These are phyloP conservation scores for Clonostachys byssicola DNA, from an alignment of 2,329 filamentous ascomycete genomes.

Conservation along the genomic window DNA sequence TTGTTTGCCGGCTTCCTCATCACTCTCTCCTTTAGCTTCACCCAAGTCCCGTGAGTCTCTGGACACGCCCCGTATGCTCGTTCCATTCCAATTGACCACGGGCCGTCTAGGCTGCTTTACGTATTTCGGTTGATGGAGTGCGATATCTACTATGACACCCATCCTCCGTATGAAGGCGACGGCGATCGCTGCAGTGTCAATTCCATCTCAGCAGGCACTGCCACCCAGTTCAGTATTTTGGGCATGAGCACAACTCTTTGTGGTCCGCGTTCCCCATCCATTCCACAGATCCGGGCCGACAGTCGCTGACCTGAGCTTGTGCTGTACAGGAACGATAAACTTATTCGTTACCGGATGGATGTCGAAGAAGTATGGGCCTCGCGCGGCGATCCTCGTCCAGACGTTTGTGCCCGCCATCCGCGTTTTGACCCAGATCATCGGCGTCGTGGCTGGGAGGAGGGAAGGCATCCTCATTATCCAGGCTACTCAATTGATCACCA, in stretches of 20 bases:
- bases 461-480: slow-evolving; percentile 67
- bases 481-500: slow-evolving; percentile 60
- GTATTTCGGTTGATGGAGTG: slow-evolving; percentile 71
- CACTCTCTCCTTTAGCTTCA: slow-evolving; percentile 43
- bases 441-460: slow-evolving; percentile 56
- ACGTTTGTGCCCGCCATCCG: slow-evolving; percentile 62
- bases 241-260: slow-evolving; percentile 65
- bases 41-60: slow-evolving; percentile 39
- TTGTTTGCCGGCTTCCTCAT: slow-evolving; percentile 58
- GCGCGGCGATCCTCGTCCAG: slow-evolving; percentile 57
- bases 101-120: slow-evolving; percentile 41
- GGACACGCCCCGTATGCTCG: neutral
- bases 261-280: slow-evolving; percentile 26
- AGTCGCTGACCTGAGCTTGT: too few relatives aligned
- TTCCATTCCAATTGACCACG: slow-evolving; percentile 3
- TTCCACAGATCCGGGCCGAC: neutral
- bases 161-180: slow-evolving; percentile 41
- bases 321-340: slow-evolving; percentile 44
- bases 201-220: slow-evolving; percentile 61
- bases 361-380: slow-evolving; percentile 63
- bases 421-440: slow-evolving; percentile 59
- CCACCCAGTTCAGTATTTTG: slow-evolving; percentile 58
- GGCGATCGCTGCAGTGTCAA: slow-evolving; percentile 54
- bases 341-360: slow-evolving; percentile 64
- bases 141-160: slow-evolving; percentile 60